phyloP scores from a whole-genome alignment of 2,329 filamentous ascomycete species.

The Colletotrichum godetiae region DNA sequence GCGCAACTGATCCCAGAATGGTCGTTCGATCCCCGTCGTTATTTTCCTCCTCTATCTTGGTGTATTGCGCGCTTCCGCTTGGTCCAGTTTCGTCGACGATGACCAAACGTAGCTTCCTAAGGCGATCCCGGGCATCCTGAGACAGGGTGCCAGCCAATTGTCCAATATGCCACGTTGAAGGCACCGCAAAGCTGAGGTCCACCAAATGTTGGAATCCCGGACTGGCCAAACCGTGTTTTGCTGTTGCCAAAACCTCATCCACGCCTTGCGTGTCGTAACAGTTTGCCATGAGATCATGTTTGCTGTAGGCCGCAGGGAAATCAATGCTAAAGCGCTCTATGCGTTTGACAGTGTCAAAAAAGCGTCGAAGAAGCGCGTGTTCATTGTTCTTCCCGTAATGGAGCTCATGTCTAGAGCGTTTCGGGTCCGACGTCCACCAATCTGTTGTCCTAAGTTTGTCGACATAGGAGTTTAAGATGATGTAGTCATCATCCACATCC shows the following conservation, averaged over 20 bases:
- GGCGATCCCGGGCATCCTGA: not conserved
- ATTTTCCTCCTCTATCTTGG: not conserved
- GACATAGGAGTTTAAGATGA: slow-evolving; percentile 3
- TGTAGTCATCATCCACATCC: not conserved
- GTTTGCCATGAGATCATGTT: not conserved
- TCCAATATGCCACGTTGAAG: slow-evolving; percentile 15
- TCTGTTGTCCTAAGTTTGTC: not conserved
- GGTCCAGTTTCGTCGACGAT: slow-evolving; percentile 25
- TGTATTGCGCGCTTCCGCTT: not conserved
- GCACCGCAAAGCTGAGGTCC: slow-evolving; percentile 16
- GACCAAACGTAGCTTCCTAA: not conserved
- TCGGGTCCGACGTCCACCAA: not conserved
- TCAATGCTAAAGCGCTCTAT: slow-evolving; percentile 5
- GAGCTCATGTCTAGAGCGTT: not conserved
- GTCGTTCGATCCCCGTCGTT: not conserved
- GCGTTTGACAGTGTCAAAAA: not conserved
- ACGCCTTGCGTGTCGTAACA: slow-evolving; percentile 23
- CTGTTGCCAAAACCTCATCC: not conserved
- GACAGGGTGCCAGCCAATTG: not conserved
- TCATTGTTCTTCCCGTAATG: slow-evolving; percentile 14
- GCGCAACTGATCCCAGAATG: not conserved
- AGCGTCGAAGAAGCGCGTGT: not conserved
- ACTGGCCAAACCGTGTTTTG: not conserved
- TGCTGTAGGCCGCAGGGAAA: not conserved
- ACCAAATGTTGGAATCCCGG: not conserved